A percentile compares a stretch with the other conserved stretches of the same genome.
Evolutionary conservation across 2,329 filamentous ascomycete species (phyloP).

Genomic region (Cladosporium sp.): DNA sequence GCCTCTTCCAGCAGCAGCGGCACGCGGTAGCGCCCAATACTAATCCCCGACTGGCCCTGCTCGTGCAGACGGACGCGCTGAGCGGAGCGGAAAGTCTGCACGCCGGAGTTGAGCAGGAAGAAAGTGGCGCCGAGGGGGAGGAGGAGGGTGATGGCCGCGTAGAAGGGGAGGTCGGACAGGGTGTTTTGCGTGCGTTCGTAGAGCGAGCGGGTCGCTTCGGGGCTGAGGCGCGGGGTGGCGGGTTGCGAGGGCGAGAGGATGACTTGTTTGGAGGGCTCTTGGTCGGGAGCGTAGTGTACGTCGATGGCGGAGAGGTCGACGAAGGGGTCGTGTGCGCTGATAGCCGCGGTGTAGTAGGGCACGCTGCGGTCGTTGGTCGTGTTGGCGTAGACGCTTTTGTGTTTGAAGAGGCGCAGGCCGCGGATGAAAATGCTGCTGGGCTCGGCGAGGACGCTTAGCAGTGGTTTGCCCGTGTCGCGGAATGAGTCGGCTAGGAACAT

Average conservation of each 20-base stretch:
- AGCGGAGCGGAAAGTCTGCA: conserved; percentile 70
- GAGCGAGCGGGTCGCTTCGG: conserved; percentile 16
- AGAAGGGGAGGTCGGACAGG: conserved; percentile 54
- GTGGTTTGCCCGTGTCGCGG: conserved; percentile 72
- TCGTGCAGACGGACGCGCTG: conserved; percentile 73
- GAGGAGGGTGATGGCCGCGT: conserved; percentile 60
- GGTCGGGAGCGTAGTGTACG: conserved; percentile 64
- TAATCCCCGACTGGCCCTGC: conserved; percentile 55
- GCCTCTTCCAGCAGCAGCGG: conserved; percentile 73
- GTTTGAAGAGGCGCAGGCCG: conserved; percentile 70
- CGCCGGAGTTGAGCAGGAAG: conserved; percentile 68
- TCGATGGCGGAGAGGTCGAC: conserved; percentile 62
- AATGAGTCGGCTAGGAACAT: conserved; percentile 85
- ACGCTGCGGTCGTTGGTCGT: conserved; percentile 81
- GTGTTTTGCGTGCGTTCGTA: too few relatives aligned
- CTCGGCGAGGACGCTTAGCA: conserved; percentile 79
- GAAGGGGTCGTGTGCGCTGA: conserved; percentile 75
- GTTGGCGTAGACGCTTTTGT: conserved; percentile 78
- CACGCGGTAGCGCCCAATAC: conserved; percentile 67
- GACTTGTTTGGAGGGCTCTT: conserved; percentile 65
- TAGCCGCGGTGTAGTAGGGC: conserved; percentile 76
- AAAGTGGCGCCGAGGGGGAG: conserved; percentile 66
- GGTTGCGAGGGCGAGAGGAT: conserved; percentile 67
- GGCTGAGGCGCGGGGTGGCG: conserved; percentile 41
- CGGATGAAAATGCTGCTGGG: conserved; percentile 80